Evolutionary conservation across 73 alveolate species (phyloP).

Genomic region (Blepharisma japonicum): DNA sequence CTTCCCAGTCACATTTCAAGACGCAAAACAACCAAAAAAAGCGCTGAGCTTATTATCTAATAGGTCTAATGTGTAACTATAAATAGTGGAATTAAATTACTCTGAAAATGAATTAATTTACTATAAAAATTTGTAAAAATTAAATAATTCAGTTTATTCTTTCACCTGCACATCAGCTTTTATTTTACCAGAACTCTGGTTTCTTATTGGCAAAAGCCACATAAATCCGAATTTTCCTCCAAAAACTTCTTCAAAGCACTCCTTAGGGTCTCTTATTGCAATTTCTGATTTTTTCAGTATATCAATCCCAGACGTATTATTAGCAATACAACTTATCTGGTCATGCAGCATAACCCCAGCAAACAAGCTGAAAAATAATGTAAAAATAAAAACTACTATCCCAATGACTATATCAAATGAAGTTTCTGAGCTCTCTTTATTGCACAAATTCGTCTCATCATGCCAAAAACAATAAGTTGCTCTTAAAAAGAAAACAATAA

Average conservation of each 20-base stretch:
- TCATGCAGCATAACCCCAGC: slow-evolving; percentile 11
- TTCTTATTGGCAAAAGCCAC: slow-evolving; percentile 21
- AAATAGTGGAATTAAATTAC: too few relatives aligned
- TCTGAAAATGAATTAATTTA: too few relatives aligned
- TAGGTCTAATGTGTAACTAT: too few relatives aligned
- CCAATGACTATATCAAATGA: not conserved
- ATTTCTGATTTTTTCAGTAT: not conserved
- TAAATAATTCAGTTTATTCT: too few relatives aligned
- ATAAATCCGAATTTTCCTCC: slow-evolving; percentile 24
- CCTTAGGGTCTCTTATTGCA: not conserved
- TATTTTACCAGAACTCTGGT: too few relatives aligned
- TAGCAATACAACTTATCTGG: not conserved
- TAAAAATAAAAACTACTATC: not conserved
- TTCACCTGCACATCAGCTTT: too few relatives aligned
- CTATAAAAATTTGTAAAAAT: too few relatives aligned
- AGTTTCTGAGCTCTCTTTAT: not conserved
- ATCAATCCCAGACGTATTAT: slow-evolving; percentile 30
- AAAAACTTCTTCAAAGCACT: slow-evolving; percentile 17
- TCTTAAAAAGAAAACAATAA: not conserved
- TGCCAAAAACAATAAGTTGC: not conserved
- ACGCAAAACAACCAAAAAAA: too few relatives aligned
- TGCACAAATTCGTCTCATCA: not conserved
- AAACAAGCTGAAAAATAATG: slow-evolving; percentile 5
- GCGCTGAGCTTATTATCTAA: too few relatives aligned
- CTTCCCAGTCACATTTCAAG: too few relatives aligned